These are phyloP conservation scores for Heracleum sosnowskyi DNA, from an alignment of 129 eudicot species.

Conservation along the genomic window DNA sequence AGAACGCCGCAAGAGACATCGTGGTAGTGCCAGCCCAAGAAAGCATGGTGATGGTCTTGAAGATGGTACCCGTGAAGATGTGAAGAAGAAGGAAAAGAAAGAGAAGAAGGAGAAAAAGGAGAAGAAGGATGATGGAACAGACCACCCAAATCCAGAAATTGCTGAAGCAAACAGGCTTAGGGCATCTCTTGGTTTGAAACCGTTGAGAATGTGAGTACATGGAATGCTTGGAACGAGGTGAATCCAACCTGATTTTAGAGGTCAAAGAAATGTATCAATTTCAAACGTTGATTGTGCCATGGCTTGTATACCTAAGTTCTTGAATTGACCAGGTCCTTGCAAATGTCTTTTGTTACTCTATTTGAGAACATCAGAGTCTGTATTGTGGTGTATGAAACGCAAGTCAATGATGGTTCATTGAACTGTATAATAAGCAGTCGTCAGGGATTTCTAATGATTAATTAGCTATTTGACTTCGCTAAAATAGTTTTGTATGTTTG, in stretches of 20 bases:
- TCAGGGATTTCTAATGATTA: neutral
- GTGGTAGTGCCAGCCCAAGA: slow-evolving; percentile 64
- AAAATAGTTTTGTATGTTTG: neutral
- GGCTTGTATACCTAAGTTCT: neutral
- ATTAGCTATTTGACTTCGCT: neutral
- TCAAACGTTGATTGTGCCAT: neutral
- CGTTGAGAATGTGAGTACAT: slow-evolving; percentile 23
- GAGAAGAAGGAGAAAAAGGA: slow-evolving; percentile 61
- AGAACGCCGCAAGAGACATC: slow-evolving; percentile 65
- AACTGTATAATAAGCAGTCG: neutral
- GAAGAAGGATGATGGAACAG: slow-evolving; percentile 83
- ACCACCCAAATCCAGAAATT: slow-evolving; percentile 96
- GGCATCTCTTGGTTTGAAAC: slow-evolving; percentile 71
- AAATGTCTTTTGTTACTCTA: neutral
- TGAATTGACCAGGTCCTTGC: neutral
- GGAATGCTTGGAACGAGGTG: neutral
- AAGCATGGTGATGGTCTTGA: slow-evolving; percentile 39
- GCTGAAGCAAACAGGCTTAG: slow-evolving; percentile 80
- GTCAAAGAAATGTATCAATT: neutral
- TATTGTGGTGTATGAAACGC: neutral
- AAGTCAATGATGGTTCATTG: neutral
- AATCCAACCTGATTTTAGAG: neutral
- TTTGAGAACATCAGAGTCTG: neutral
- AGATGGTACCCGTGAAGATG: slow-evolving; percentile 27
- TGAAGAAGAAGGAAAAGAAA: slow-evolving; percentile 30